These are phyloP conservation scores for Nectriaceae sp. DNA, from an alignment of 2,329 filamentous ascomycete species.

Conservation along the genomic window DNA sequence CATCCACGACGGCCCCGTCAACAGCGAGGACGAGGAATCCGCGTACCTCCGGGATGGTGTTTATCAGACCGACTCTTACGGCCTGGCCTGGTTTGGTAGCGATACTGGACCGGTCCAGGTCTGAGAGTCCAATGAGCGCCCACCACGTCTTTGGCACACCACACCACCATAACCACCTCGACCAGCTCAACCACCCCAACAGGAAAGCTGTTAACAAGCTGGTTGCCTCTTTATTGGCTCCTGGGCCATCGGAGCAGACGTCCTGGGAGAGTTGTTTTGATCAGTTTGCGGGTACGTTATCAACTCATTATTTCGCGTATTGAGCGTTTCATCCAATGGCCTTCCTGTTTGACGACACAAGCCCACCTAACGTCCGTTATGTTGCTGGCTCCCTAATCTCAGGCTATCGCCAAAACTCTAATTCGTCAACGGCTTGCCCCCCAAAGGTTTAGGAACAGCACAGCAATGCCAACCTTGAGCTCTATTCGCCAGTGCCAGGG, in stretches of 20 bases:
- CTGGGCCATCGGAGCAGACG: slow-evolving; percentile 10
- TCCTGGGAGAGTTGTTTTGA: slow-evolving; percentile 7
- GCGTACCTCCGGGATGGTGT: slow-evolving; percentile 21
- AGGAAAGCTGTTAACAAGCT: slow-evolving; percentile 13
- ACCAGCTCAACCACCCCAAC: slow-evolving; percentile 20
- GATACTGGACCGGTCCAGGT: slow-evolving; percentile 23
- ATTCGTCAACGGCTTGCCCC: not conserved
- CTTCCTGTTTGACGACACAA: not conserved
- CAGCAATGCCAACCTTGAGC: not conserved
- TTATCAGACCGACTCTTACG: slow-evolving; percentile 14
- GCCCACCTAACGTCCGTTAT: not conserved
- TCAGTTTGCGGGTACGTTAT: slow-evolving; percentile 3
- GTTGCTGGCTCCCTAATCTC: not conserved
- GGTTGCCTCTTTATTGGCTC: slow-evolving; percentile 11
- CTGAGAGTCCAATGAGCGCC: slow-evolving; percentile 34
- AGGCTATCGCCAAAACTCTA: not conserved
- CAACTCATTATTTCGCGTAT: slow-evolving; percentile 5
- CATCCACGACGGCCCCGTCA: not conserved
- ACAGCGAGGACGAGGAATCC: slow-evolving; percentile 7
- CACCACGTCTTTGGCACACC: slow-evolving; percentile 39
- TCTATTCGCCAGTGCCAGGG: not conserved
- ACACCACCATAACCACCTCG: slow-evolving; percentile 24
- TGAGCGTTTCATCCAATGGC: slow-evolving; percentile 5
- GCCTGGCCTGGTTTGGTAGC: slow-evolving; percentile 13
- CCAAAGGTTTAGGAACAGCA: not conserved